These are phyloP conservation scores for Alternaria infectoria DNA, from an alignment of 2,329 filamentous ascomycete species.

Conservation along the genomic window DNA sequence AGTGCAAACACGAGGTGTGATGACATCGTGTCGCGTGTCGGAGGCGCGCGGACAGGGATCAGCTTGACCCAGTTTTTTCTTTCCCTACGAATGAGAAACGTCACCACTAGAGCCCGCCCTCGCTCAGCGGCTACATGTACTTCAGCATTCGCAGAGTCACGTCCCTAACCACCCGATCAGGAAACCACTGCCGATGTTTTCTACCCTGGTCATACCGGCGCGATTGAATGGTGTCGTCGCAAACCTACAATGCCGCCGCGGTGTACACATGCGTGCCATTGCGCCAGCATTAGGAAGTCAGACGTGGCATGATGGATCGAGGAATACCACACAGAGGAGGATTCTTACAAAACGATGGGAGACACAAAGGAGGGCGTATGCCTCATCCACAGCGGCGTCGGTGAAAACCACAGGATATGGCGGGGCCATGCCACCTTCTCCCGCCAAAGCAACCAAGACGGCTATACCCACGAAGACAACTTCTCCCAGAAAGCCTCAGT, in stretches of 20 bases:
- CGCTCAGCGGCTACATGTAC: neutral
- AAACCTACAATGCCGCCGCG: slow-evolving; percentile 16
- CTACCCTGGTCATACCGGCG: neutral
- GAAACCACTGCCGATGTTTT: slow-evolving; percentile 29
- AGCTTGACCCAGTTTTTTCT: slow-evolving; percentile 9
- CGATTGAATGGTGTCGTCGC: slow-evolving; percentile 2
- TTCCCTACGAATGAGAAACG: slow-evolving; percentile 22
- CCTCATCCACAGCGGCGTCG: slow-evolving; percentile 10
- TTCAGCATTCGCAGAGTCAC: neutral
- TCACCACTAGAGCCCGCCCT: slow-evolving; percentile 9
- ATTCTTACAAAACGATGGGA: neutral
- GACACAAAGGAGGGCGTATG: slow-evolving; percentile 1
- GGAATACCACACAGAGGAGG: neutral
- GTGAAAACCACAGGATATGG: slow-evolving; percentile 10
- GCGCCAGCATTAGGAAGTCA: slow-evolving; percentile 13
- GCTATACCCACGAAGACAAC: slow-evolving; percentile 4
- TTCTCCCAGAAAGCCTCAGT: neutral
- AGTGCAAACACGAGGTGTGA: slow-evolving; percentile 32
- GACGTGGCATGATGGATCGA: slow-evolving; percentile 10
- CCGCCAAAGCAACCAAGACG: slow-evolving; percentile 11
- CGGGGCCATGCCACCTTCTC: slow-evolving; percentile 4
- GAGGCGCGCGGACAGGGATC: slow-evolving; percentile 17
- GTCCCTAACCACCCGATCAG: slow-evolving; percentile 11
- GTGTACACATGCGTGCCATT: slow-evolving; percentile 5
- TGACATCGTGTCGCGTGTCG: slow-evolving; percentile 33